Base-by-base conservation (phyloP, 1,139 yeast genomes). In the Saccharomycopsis crataegensis region DNA sequence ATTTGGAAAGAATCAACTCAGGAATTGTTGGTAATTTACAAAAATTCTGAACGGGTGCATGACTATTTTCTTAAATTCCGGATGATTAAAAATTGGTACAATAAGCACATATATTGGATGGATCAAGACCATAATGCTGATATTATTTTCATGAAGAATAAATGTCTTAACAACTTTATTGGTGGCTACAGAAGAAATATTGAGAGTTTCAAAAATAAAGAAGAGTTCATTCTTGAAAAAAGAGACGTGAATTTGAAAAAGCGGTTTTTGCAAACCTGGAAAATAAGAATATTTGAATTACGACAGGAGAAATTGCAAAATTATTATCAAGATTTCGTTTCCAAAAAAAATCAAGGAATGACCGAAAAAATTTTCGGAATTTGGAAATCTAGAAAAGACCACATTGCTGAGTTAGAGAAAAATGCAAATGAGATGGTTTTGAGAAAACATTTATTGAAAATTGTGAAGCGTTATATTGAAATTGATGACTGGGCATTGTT, bases 1-100 rank as follows among this genome's bases (percentile, higher is more conserved):
- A 52, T 46, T 16, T 51, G 54, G 57, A 40, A 46, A 40, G 41
- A 17, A n/a, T 28, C 48, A n/a, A 45, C 17, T 22, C 6, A 14
- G 4, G 34, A 44, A 28, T 28, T 22, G 6, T 32, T 28, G 32
- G 17, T 14, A 8, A 17, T 49, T 1, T 42, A 16, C 11, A 6
- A 11, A 5, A 22, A 48, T 7, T 51, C 54, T 34, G 45, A 6
- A 8, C 16, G 31, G 2, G 12, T 51, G 28, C 14, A 47, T 17
- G 22, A 49, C 1, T 49, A 44, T 41, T 33, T n/a, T 6, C 6
- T 44, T 9, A 45, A 31, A 16, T 17, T 11, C 32, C 37, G 32
- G 6, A 8, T 12, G 22, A 22, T 48, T 7, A 41, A 37, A 16
- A 37, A 17, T n/a, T 54, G 51, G 57, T 22, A n/a, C n/a, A 31